Conservation (phyloP, 495 filamentous ascomycete genomes). For the Trichocladium antarcticum region DNA sequence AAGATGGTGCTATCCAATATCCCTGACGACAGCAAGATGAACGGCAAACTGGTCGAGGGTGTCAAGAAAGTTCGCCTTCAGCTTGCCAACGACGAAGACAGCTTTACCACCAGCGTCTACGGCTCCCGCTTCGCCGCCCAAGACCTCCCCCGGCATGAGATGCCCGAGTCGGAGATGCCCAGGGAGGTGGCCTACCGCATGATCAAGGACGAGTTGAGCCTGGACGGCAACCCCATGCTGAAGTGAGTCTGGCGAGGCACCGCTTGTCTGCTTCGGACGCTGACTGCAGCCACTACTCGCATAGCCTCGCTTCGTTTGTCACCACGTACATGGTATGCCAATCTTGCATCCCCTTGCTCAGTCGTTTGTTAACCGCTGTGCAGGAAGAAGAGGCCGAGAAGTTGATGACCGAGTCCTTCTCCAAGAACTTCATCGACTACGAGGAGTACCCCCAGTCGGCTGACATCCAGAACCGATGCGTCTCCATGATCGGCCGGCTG, state of each 20-base stretch:
- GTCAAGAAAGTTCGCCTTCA: conserved; percentile 39
- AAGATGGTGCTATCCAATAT: conserved; percentile 57
- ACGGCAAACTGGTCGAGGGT: conserved; percentile 27
- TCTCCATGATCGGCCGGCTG: conserved; percentile 84
- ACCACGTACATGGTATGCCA: conserved; percentile 69
- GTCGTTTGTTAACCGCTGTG: not conserved
- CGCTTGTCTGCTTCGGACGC: not conserved
- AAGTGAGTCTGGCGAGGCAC: conserved; percentile 64
- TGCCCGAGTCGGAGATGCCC: conserved; percentile 86
- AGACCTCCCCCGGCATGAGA: conserved; percentile 68
- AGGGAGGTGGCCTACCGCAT: conserved; percentile 83
- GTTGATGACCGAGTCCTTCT: conserved; percentile 77
- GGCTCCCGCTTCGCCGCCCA: conserved; percentile 67
- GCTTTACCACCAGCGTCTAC: conserved; percentile 68
- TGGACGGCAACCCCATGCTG: conserved; percentile 82
- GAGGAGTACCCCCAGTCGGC: conserved; percentile 84
- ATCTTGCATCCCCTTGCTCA: not conserved
- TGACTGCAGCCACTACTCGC: conserved; percentile 9
- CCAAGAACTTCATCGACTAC: conserved; percentile 92
- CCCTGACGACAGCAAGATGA: conserved; percentile 32
- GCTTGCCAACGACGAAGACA: conserved; percentile 45
- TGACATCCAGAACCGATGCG: conserved; percentile 85
- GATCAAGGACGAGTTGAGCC: conserved; percentile 86
- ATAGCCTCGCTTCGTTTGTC: conserved; percentile 65
- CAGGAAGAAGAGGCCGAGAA: conserved; percentile 84